Evolutionary conservation across 2,329 filamentous ascomycete genomes (phyloP).

Genomic region (Diaporthe eres): DNA sequence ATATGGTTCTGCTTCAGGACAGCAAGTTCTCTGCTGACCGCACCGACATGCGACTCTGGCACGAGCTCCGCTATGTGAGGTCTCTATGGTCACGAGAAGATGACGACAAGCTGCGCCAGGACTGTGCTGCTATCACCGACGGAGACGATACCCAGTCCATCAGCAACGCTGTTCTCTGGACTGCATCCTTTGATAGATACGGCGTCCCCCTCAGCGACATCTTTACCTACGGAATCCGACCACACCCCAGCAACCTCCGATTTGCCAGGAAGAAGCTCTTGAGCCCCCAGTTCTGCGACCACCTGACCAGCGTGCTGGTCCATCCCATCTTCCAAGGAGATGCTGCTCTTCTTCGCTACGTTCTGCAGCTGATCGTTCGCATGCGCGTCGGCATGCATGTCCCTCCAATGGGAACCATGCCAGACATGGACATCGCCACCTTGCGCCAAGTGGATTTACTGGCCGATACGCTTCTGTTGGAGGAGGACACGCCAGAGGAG

Average conservation of each 20-base stretch:
- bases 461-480: background rate
- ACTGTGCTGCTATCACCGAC: background rate
- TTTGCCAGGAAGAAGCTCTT: background rate
- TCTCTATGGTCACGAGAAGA: slow-evolving; percentile 6
- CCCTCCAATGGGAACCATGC: slow-evolving; percentile 9
- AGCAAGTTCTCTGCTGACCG: slow-evolving; percentile 20
- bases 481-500: background rate
- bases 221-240: slow-evolving; percentile 28
- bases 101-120: background rate
- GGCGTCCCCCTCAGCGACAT: slow-evolving; percentile 13
- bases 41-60: slow-evolving; percentile 14
- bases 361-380: slow-evolving; percentile 2
- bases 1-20: background rate
- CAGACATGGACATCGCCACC: background rate
- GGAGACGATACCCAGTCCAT: background rate
- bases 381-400: slow-evolving; percentile 13
- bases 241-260: background rate
- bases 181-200: slow-evolving; percentile 15
- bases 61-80: slow-evolving; percentile 18
- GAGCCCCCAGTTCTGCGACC: background rate
- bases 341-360: background rate
- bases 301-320: background rate
- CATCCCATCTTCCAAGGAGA: slow-evolving; percentile 26
- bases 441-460: background rate
- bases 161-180: slow-evolving; percentile 17